Evolutionary conservation across 768 basidiomycete genomes (phyloP), one percentile per base, ranked within the genome.

Genomic region (Kwoniella mangroviensis): DNA sequence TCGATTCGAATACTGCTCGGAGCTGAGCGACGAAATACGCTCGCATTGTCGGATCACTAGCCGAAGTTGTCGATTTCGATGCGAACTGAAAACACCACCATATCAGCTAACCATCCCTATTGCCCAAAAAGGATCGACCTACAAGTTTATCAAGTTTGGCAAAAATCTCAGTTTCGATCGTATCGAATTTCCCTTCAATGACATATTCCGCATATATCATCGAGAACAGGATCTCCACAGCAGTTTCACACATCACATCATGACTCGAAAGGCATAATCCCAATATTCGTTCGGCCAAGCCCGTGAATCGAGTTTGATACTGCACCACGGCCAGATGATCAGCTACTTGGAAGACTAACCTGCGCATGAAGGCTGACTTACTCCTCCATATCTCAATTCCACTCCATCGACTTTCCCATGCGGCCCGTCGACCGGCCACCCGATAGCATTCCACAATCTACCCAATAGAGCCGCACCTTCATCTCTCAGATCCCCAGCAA

Each of bases 201-300:
- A 93, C 89, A 82, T 92, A 94, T 81, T 96, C 92, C 2, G 92
- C 72, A 59, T 79, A 88, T 70, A 98, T 94, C 94, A 98, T 97
- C 77, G 91, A 92, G 84, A 91, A 96, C 22, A 98, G 87, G 67
- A 98, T 94, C 75, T 92, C 89, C 22, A 96, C 93, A 0, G 94
- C 95, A 73, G 91, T 92, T 79, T 88, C 92, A 73, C 95, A 89
- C 51, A 97, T 87, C 77, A 91, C 89, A 79, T 98, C 96, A 79
- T 98, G 95, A 75, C 95, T 93, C 71, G 94, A 97, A 63, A 98
- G 86, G 81, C 96, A 98, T 17, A 98, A 86, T 73, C 93, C 91
- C 65, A 98, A 90, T 60, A 97, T 91, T 65, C 91, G 89, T 53
- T 93, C 94, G 34, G 96, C 92, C 22, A 97, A 87, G 19, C 91